phyloP scores from a whole-genome alignment of 768 basidiomycete genomes.

The Leccinum subgranulosum region DNA sequence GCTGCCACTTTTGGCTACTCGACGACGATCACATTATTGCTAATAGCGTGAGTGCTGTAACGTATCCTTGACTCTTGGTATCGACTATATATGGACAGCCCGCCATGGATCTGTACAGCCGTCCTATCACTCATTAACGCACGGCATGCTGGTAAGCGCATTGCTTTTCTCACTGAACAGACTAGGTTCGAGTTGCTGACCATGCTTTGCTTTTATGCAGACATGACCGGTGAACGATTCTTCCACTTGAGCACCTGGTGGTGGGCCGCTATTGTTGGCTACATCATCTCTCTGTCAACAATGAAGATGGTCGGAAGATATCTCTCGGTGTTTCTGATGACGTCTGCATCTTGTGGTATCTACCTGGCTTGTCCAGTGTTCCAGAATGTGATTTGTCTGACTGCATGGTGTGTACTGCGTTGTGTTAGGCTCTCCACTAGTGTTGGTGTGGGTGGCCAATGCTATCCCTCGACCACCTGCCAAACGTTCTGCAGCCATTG shows the following conservation, averaged over 20 bases:
- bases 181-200: background rate
- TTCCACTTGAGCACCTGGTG: slow-evolving; percentile 56
- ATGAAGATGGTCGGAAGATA: slow-evolving; percentile 51
- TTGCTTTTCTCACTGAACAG: background rate
- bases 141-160: slow-evolving; percentile 34
- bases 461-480: slow-evolving; percentile 58
- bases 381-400: background rate
- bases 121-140: slow-evolving; percentile 39
- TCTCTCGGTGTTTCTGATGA: slow-evolving; percentile 62
- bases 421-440: slow-evolving; percentile 39
- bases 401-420: background rate
- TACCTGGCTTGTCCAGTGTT: no score
- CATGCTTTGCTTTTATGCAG: slow-evolving; percentile 30
- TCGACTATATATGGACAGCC: slow-evolving; percentile 33
- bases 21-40: slow-evolving; percentile 54
- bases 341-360: slow-evolving; percentile 46
- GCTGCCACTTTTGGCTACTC: slow-evolving; percentile 31
- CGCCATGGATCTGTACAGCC: slow-evolving; percentile 58
- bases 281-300: slow-evolving; percentile 57
- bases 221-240: slow-evolving; percentile 61
- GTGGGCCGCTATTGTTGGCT: slow-evolving; percentile 61
- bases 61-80: background rate
- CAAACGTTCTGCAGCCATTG: slow-evolving; percentile 52
- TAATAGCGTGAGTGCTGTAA: slow-evolving; percentile 51
- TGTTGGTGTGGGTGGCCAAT: slow-evolving; percentile 61